Evolutionary conservation across 2,329 filamentous ascomycete genomes (phyloP), one percentile per base, ranked within the genome.

Genomic region (Rhynchosporium secalis): DNA sequence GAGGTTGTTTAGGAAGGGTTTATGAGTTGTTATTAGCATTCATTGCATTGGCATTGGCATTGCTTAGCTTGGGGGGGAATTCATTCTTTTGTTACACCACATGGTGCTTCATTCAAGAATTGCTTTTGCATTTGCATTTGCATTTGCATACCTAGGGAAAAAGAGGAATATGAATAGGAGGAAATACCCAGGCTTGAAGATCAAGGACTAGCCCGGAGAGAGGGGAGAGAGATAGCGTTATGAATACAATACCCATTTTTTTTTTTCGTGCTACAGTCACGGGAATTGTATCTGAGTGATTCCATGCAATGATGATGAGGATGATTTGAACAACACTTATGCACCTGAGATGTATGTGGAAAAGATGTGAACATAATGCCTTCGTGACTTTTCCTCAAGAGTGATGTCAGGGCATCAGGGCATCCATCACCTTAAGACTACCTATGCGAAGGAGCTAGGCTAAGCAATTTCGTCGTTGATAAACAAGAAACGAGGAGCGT

Each of bases 1-100:
- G 77, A 82, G 90, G 68, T 73, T 93, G 56, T 91, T 90, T 63
- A 68, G 67, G 46, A 70, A 70, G 51, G 61, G 58, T 1, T 38
- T 58, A 29, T 49, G 47, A 49, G 47, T 43, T 43, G 8, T 43
- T n/a, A 4, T n/a, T 43, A 15, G 41, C 13, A 1, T 43, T 28
- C 47, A 49, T 49, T n/a, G 29, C 45, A 26, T 47, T 1, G 45
- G 45, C 20, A 26, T 47, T 28, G 13, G 3, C 15, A 12, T 41
- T 41, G 40, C 40, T 47, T 47, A 26, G 6, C 45, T 28, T 47
- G 6, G 8, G 20, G 20, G 4, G 20, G 20, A n/a, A 43, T 3
- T n/a, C 13, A 6, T 45, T 47, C 45, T 10, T 47, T 47, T 47
- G 45, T 47, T 47, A 47, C 45, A 26, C 20, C 15, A n/a, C 41